These are phyloP conservation scores for Chalciporus chontae DNA, from an alignment of 768 basidiomycete genomes.

Conservation along the genomic window DNA sequence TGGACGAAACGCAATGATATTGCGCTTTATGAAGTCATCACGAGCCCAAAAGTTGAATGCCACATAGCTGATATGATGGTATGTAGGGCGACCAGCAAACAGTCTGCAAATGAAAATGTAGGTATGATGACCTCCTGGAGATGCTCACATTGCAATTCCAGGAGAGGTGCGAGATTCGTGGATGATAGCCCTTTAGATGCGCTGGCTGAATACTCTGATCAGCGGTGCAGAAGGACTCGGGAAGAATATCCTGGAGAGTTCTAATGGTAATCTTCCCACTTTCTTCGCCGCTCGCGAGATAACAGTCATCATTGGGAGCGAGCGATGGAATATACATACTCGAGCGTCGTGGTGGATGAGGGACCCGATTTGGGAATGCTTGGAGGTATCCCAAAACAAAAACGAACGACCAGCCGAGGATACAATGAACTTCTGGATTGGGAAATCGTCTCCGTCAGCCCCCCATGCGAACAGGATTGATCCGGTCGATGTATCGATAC, in stretches of 20 bases:
- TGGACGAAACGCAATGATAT: no score
- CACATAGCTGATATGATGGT: slow-evolving; percentile 2
- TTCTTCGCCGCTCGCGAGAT: slow-evolving; percentile 11
- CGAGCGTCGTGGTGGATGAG: slow-evolving; percentile 2
- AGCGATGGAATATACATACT: slow-evolving; percentile 13
- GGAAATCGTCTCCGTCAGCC: slow-evolving; percentile 5
- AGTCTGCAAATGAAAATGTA: no score
- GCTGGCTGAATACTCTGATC: no score
- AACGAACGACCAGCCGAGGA: slow-evolving; percentile 6
- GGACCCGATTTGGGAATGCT: slow-evolving; percentile 7
- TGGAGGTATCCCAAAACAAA: slow-evolving; percentile 15
- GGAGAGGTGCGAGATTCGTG: neutral
- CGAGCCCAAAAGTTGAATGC: slow-evolving; percentile 5
- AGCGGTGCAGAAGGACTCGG: slow-evolving; percentile 1
- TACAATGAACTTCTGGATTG: slow-evolving; percentile 11
- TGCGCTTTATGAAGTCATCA: slow-evolving; percentile 6
- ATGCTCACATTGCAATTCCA: neutral
- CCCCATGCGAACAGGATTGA: slow-evolving; percentile 11
- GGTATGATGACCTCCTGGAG: no score
- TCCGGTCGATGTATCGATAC: slow-evolving; percentile 12
- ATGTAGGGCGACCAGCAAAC: neutral
- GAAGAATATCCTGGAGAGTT: slow-evolving; percentile 7
- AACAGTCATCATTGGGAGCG: slow-evolving; percentile 7
- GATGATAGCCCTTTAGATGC: neutral
- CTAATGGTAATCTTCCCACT: slow-evolving; percentile 4